Conservation (phyloP, 1,284 basidiomycete species). For the Flammula alnicola region DNA sequence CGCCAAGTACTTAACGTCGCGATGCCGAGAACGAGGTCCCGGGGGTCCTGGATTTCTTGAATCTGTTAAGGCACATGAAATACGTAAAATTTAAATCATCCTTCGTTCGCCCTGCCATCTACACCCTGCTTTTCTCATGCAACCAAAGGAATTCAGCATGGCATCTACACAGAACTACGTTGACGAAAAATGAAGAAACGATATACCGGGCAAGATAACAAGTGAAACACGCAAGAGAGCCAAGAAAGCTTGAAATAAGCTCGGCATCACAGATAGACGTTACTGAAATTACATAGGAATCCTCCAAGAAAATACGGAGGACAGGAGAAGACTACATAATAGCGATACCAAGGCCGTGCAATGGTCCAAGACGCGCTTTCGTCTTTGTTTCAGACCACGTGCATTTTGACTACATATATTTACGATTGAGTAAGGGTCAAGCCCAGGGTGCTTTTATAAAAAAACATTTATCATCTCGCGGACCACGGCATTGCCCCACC, state of each 20-base stretch:
- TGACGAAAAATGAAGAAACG: no score
- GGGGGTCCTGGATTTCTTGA: not conserved
- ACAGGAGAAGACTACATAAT: not conserved
- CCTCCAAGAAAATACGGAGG: not conserved
- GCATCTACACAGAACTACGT: not conserved
- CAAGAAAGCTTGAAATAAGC: not conserved
- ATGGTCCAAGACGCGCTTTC: no score
- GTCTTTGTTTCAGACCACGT: slow-evolving; percentile 10
- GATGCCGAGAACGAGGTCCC: not conserved
- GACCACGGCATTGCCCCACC: not conserved
- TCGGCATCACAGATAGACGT: no score
- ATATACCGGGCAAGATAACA: not conserved
- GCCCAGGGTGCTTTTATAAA: not conserved
- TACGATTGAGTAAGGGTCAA: slow-evolving; percentile 1
- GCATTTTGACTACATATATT: slow-evolving; percentile 3
- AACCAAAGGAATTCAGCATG: not conserved
- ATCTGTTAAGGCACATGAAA: not conserved
- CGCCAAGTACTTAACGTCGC: not conserved
- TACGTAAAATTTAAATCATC: no score
- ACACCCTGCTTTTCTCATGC: not conserved
- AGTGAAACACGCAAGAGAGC: not conserved
- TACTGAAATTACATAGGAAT: not conserved
- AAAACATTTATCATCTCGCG: not conserved
- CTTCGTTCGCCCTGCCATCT: not conserved
- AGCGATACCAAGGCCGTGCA: not conserved